A percentile compares a stretch with the other conserved stretches of the same genome.
Evolutionary conservation across 192 early-diverging fungal species (phyloP).

Genomic region (Rhizophagus clarus): DNA sequence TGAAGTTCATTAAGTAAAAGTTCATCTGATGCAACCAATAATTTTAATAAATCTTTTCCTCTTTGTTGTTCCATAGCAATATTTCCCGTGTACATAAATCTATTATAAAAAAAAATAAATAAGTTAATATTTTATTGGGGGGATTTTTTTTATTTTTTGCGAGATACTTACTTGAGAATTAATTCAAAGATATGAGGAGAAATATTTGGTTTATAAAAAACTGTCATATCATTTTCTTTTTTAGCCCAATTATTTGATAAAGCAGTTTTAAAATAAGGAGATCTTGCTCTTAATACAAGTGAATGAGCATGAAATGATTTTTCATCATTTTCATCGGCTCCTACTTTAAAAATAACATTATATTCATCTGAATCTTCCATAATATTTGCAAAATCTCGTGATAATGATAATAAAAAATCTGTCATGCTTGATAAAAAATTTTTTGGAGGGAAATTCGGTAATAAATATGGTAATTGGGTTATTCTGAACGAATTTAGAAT

Average conservation of each 20-base stretch:
- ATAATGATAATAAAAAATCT: background rate
- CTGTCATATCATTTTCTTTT: slow-evolving; percentile 3
- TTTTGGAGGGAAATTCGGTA: background rate
- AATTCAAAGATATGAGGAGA: slow-evolving; percentile 10
- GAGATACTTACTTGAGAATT: slow-evolving; percentile 12
- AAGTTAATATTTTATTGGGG: too few species aligned
- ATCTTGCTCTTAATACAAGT: slow-evolving; percentile 24
- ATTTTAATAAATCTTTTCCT: slow-evolving; percentile 17
- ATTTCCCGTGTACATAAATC: slow-evolving; percentile 21
- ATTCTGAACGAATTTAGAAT: too few species aligned
- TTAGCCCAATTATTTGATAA: slow-evolving; percentile 21
- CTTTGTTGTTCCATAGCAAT: background rate
- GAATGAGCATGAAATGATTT: slow-evolving; percentile 29
- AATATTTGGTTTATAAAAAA: slow-evolving; percentile 30
- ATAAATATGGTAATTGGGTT: too few species aligned
- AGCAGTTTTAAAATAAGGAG: slow-evolving; percentile 20
- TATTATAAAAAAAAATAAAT: background rate
- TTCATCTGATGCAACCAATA: slow-evolving; percentile 26
- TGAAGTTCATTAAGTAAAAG: slow-evolving; percentile 13
- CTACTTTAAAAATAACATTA: slow-evolving; percentile 21
- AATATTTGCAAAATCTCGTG: slow-evolving; percentile 3
- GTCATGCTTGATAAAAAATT: background rate
- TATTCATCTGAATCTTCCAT: slow-evolving; percentile 13
- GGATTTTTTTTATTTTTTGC: too few species aligned
- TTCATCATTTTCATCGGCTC: background rate